phyloP scores from a whole-genome alignment of 148 eudicot genomes.

The Vaccinium myrtillus region DNA sequence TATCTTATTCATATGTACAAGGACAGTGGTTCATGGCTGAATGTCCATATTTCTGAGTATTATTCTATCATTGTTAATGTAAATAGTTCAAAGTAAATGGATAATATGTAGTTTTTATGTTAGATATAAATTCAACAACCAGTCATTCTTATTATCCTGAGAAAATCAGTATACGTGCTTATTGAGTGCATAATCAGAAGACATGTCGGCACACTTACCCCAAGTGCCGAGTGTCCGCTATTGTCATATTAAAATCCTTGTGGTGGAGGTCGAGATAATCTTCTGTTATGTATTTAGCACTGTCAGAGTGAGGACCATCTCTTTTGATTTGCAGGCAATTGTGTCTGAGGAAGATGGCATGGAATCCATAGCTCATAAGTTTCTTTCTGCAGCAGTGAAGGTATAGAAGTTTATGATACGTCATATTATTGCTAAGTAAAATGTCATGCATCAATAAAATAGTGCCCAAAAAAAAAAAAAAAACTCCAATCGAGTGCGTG shows the following conservation, averaged over 20 bases:
- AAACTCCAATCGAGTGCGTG: background rate
- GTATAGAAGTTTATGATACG: conserved; percentile 28
- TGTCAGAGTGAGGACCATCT: background rate
- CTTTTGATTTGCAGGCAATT: conserved; percentile 58
- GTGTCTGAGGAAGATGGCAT: conserved; percentile 94
- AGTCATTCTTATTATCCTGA: background rate
- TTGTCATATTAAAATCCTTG: no score
- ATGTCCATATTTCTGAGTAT: background rate
- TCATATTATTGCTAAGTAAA: background rate
- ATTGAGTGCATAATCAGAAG: background rate
- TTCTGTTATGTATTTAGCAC: background rate
- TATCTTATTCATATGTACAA: background rate
- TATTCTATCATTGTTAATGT: background rate
- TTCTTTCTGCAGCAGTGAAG: conserved; percentile 89
- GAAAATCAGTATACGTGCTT: background rate
- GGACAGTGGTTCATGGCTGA: background rate
- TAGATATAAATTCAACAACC: no score
- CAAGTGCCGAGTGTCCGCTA: background rate
- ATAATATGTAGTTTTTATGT: background rate
- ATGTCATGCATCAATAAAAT: no score
- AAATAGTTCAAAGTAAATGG: background rate
- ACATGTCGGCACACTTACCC: background rate
- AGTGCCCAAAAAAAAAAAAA: background rate
- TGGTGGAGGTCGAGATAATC: background rate
- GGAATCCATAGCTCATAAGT: conserved; percentile 93